Conservation (phyloP, 306 rosid genomes). For the Cucurbita maxima region DNA sequence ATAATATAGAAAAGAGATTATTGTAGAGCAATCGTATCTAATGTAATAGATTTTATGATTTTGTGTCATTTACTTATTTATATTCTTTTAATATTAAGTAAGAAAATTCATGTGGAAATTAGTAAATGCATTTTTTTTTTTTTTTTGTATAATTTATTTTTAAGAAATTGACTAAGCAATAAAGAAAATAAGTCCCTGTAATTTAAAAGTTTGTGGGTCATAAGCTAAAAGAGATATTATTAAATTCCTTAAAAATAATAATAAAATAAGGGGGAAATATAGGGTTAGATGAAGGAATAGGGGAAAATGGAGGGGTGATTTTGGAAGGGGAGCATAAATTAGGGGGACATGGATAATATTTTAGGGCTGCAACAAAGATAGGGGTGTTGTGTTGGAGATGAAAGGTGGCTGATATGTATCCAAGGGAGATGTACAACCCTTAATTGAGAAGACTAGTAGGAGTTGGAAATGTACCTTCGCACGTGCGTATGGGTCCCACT, state of each 20-base stretch:
- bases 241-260: too few species aligned
- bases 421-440: background rate
- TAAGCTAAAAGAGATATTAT: too few species aligned
- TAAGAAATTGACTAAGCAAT: background rate
- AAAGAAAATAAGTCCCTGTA: too few species aligned
- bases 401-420: background rate
- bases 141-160: background rate
- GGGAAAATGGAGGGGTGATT: background rate
- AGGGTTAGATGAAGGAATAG: background rate
- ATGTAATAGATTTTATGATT: slow-evolving; percentile 1
- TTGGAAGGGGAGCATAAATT: background rate
- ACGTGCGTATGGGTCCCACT: background rate
- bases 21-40: background rate
- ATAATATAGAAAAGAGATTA: background rate
- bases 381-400: background rate
- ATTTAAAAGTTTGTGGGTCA: too few species aligned
- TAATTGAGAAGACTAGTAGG: background rate
- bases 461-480: background rate
- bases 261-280: too few species aligned
- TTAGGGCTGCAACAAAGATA: background rate
- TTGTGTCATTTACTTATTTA: background rate
- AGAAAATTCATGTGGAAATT: background rate
- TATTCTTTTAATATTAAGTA: background rate
- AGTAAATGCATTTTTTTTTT: background rate
- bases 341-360: background rate